A percentile compares a stretch with the other conserved stretches of the same genome.
Conservation (phyloP, 257 asterid species). For the Euphrasia confusa region DNA sequence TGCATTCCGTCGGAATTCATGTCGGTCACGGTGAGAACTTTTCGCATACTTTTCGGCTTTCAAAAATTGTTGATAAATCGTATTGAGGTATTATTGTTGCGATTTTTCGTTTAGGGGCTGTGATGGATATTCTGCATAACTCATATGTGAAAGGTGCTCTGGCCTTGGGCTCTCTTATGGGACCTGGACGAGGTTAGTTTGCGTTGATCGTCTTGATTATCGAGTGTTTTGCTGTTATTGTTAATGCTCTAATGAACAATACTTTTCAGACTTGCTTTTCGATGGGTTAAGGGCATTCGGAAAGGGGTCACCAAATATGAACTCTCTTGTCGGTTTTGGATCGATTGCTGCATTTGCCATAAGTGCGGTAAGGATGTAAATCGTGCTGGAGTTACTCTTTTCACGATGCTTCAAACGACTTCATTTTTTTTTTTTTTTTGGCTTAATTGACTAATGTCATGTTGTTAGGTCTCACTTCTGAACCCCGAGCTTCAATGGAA, state of each 20-base stretch:
- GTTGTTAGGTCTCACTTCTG: conserved; percentile 70
- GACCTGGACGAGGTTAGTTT: conserved; percentile 95
- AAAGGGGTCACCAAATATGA: conserved; percentile 95
- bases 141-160: conserved; percentile 84
- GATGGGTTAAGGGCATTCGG: conserved; percentile 75
- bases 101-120: conserved; percentile 44
- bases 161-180: conserved; percentile 83
- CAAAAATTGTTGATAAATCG: neutral
- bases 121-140: conserved; percentile 71
- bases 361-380: conserved; percentile 66
- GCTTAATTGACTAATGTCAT: conserved; percentile 21
- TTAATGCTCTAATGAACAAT: neutral
- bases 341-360: conserved; percentile 94
- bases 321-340: conserved; percentile 97
- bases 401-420: conserved; percentile 20
- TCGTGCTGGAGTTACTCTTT: conserved; percentile 21
- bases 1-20: conserved; percentile 90
- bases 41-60: neutral
- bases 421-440: conserved; percentile 15
- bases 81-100: neutral
- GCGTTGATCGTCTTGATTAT: conserved; percentile 9
- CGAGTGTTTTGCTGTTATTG: conserved; percentile 8
- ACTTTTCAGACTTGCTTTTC: conserved; percentile 70
- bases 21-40: conserved; percentile 63
- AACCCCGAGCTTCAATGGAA: conserved; percentile 90